Evolutionary conservation across 2,329 filamentous ascomycete genomes (phyloP).

Genomic region (Scorias spongiosa): DNA sequence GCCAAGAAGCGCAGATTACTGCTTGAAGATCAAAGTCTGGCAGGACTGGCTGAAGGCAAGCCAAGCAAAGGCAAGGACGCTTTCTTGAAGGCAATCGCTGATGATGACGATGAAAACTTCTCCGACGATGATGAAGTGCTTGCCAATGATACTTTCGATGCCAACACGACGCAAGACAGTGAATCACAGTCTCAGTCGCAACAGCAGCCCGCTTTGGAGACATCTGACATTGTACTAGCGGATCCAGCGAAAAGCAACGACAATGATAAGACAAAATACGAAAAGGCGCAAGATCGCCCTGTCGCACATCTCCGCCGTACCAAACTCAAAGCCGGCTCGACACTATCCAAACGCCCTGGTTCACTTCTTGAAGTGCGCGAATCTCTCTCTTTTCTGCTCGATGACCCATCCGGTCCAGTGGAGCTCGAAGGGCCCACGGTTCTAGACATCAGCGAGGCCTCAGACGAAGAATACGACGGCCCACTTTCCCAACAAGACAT

Average conservation of each 20-base stretch:
- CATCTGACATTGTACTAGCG: constrained; percentile 17
- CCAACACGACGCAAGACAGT: constrained; percentile 17
- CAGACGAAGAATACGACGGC: constrained; percentile 25
- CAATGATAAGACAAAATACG: constrained; percentile 1
- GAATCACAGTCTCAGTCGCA: constrained; percentile 4
- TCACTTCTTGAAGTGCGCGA: constrained; percentile 69
- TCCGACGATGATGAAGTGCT: constrained; percentile 62
- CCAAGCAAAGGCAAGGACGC: constrained; percentile 57
- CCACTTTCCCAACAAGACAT: constrained; percentile 18
- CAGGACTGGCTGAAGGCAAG: constrained; percentile 47
- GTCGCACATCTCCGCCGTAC: constrained; percentile 17
- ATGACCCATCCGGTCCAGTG: constrained; percentile 33
- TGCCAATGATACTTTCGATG: constrained; percentile 32
- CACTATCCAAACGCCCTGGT: constrained; percentile 43
- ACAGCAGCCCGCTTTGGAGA: constrained; percentile 9
- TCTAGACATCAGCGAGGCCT: constrained; percentile 34
- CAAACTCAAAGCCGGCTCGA: constrained; percentile 19
- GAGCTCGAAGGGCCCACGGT: constrained; percentile 25
- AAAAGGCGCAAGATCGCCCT: constrained; percentile 25
- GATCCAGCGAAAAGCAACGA: constrained; percentile 4
- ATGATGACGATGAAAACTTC: constrained; percentile 43
- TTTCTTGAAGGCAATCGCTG: constrained; percentile 81
- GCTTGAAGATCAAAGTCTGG: constrained; percentile 75
- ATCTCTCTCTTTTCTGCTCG: constrained; percentile 69
- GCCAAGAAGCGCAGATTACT: constrained; percentile 83